Conservation (phyloP, 2,329 filamentous ascomycete species). For the Bipolaris victoriae region DNA sequence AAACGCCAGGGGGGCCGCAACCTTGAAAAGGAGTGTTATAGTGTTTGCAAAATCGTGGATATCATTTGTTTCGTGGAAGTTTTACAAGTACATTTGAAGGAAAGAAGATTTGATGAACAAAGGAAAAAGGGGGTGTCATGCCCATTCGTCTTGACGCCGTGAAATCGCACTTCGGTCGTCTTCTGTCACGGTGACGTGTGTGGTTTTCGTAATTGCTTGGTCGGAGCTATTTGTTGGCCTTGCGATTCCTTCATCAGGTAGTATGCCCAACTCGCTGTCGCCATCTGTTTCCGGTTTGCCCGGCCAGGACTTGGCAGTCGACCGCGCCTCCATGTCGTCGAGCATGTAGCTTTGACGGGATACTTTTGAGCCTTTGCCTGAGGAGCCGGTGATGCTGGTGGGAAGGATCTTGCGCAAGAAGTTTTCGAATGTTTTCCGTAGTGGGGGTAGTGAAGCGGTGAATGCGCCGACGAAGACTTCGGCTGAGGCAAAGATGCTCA, state of each 20-base stretch:
- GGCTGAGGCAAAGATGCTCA: conserved; percentile 31
- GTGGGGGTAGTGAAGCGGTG: conserved; percentile 34
- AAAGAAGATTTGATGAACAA: not conserved
- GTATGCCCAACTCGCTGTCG: conserved; percentile 27
- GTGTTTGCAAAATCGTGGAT: not conserved
- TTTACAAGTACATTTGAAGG: not conserved
- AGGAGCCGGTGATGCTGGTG: conserved; percentile 21
- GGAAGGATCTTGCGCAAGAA: conserved; percentile 27
- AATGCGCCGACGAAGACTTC: conserved; percentile 38
- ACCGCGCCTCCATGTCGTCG: conserved; percentile 16
- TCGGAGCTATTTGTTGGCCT: conserved; percentile 4
- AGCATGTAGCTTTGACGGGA: conserved; percentile 24
- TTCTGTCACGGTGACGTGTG: conserved; percentile 21
- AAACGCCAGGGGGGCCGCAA: too few species aligned
- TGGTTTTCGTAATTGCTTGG: conserved; percentile 21
- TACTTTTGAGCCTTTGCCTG: conserved; percentile 16
- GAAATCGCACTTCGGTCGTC: conserved; percentile 14
- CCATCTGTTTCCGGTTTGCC: conserved; percentile 19
- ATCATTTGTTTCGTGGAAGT: not conserved
- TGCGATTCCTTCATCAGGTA: conserved; percentile 11
- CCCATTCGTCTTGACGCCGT: conserved; percentile 18
- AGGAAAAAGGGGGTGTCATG: conserved; percentile 6
- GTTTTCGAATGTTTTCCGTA: conserved; percentile 36
- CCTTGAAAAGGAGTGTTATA: too few species aligned
- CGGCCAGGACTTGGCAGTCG: conserved; percentile 10